Conservation (phyloP, 441 rosid genomes). For the Euphorbia schlechtendalii region DNA sequence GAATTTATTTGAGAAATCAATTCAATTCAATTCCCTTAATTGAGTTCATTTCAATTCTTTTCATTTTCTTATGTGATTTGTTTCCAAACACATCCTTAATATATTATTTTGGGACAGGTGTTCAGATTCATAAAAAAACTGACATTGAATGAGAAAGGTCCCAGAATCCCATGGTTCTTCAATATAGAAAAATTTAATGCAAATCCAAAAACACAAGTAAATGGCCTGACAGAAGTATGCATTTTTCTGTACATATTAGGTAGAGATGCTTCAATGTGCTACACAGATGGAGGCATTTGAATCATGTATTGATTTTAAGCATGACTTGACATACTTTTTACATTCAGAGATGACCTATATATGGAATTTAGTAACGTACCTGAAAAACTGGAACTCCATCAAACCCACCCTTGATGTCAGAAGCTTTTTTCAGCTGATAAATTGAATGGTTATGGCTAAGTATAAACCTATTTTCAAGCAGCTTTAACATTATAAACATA, state of each 20-base stretch:
- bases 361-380: slow-evolving; percentile 33
- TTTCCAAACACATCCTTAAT: too few species aligned
- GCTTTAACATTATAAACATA: neutral
- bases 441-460: slow-evolving; percentile 15
- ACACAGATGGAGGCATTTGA: neutral
- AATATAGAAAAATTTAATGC: neutral
- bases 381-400: slow-evolving; percentile 97
- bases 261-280: neutral
- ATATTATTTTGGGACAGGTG: too few species aligned
- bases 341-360: neutral
- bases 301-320: neutral
- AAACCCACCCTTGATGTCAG: slow-evolving; percentile 46
- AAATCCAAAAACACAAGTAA: neutral
- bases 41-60: too few species aligned
- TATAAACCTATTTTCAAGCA: neutral
- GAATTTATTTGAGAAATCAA: too few species aligned
- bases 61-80: too few species aligned
- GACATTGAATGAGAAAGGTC: neutral
- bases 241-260: neutral
- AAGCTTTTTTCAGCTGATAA: slow-evolving; percentile 57
- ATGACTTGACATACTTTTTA: neutral
- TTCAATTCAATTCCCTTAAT: too few species aligned
- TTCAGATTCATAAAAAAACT: neutral
- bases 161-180: neutral
- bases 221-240: neutral